These are phyloP conservation scores for Aphanomyces stellatus DNA, from an alignment of 352 stramenopile species.

Conservation along the genomic window DNA sequence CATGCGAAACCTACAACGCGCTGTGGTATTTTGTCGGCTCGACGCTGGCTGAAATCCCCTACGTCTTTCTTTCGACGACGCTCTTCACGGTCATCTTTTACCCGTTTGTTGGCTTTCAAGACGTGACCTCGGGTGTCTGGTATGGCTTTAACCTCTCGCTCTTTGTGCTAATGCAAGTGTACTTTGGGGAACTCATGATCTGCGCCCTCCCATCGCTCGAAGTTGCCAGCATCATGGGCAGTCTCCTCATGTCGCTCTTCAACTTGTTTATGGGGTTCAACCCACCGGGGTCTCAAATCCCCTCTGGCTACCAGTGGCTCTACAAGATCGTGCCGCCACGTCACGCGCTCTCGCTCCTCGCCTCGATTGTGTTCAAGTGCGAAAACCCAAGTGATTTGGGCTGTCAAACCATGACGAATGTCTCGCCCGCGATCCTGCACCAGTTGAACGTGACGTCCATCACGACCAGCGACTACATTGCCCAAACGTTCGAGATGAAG, in stretches of 20 bases:
- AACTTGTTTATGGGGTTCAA: constrained; percentile 48
- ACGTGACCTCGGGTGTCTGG: constrained; percentile 18
- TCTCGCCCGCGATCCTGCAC: not conserved
- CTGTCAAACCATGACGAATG: not conserved
- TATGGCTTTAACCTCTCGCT: constrained; percentile 25
- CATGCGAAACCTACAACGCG: constrained; percentile 72
- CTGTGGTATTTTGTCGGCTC: constrained; percentile 59
- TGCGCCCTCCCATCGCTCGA: constrained; percentile 34
- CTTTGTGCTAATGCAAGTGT: constrained; percentile 36
- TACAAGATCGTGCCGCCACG: constrained; percentile 37
- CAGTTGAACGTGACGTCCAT: not conserved
- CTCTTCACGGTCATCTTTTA: constrained; percentile 43
- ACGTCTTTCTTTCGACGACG: constrained; percentile 28
- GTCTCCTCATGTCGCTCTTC: constrained; percentile 40
- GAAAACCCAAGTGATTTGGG: not conserved
- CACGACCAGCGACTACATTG: constrained; percentile 18
- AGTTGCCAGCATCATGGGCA: constrained; percentile 32
- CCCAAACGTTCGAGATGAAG: constrained; percentile 23
- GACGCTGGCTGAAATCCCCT: constrained; percentile 67
- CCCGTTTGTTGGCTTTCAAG: constrained; percentile 37
- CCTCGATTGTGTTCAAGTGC: constrained; percentile 27
- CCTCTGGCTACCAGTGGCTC: constrained; percentile 44
- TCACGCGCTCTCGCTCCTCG: constrained; percentile 37
- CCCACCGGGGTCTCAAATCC: constrained; percentile 38
- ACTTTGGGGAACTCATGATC: constrained; percentile 36